phyloP scores from a whole-genome alignment of 306 rosid genomes.

The Medicago lupulina region DNA sequence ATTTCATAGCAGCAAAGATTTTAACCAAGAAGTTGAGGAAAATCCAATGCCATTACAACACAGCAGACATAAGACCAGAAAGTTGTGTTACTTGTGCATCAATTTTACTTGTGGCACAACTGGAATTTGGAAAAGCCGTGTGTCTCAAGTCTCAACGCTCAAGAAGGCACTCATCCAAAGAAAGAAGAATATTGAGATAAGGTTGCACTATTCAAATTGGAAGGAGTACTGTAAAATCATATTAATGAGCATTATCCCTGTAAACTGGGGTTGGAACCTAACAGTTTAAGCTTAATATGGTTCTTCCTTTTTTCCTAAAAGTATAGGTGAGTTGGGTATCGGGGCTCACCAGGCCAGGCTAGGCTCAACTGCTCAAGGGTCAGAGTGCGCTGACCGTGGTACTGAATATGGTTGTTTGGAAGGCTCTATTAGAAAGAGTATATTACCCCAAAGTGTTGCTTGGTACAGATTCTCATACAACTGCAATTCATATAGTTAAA shows the following conservation, averaged over 20 bases:
- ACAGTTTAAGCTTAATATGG: constrained; percentile 1
- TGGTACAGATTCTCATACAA: constrained; percentile 2
- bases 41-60: constrained; percentile 5
- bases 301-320: neutral
- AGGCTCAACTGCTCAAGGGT: too few species aligned
- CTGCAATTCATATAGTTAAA: neutral
- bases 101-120: neutral
- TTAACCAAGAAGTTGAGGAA: constrained; percentile 16
- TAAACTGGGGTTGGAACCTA: neutral
- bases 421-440: constrained; percentile 22
- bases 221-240: too few species aligned
- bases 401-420: constrained; percentile 4
- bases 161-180: too few species aligned
- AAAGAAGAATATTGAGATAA: too few species aligned
- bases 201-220: too few species aligned
- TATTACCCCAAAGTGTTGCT: neutral
- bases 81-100: constrained; percentile 13
- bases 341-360: too few species aligned
- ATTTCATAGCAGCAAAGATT: constrained; percentile 24
- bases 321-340: too few species aligned
- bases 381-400: too few species aligned
- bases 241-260: neutral
- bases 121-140: too few species aligned
- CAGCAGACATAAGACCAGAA: constrained; percentile 1
- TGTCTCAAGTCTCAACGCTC: too few species aligned